phyloP scores from a whole-genome alignment of 208 protist species.

The Crithidia bombi region DNA sequence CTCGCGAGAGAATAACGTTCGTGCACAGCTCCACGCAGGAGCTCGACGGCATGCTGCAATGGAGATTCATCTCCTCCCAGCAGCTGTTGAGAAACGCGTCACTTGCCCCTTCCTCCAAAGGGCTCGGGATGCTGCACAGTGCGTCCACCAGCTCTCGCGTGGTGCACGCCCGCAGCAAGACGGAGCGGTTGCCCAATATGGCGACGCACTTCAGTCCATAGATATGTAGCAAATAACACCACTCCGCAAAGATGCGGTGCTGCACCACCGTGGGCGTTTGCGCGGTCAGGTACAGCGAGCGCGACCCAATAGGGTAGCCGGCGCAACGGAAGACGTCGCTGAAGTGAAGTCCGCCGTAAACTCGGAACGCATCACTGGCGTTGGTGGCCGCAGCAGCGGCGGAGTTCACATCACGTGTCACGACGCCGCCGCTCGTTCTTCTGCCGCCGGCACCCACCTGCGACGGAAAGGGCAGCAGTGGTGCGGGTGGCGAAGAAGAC shows the following conservation, averaged over 20 bases:
- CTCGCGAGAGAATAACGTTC: conserved; percentile 12
- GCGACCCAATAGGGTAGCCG: conserved; percentile 23
- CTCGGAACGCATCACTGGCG: conserved; percentile 1
- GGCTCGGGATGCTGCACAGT: conserved; percentile 53
- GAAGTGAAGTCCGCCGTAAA: conserved; percentile 24
- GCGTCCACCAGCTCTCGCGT: conserved; percentile 31
- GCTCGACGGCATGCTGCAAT: conserved; percentile 41
- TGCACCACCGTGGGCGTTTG: conserved; percentile 19
- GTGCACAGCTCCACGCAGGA: conserved; percentile 31
- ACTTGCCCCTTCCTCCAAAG: conserved; percentile 60
- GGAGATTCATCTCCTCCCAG: conserved; percentile 70
- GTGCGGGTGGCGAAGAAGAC: background rate
- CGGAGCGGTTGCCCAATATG: conserved; percentile 26
- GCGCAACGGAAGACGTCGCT: conserved; percentile 41
- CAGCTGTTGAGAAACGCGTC: conserved; percentile 57
- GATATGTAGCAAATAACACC: conserved; percentile 51
- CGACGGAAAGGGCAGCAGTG: background rate
- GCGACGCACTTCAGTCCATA: conserved; percentile 40
- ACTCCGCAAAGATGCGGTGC: conserved; percentile 43
- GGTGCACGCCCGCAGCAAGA: conserved; percentile 17
- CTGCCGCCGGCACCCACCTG: background rate
- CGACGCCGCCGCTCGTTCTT: background rate
- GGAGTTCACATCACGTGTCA: background rate
- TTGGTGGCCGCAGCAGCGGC: conserved; percentile 5
- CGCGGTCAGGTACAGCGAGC: conserved; percentile 25